Evolutionary conservation across 2,329 filamentous ascomycete genomes (phyloP).

Genomic region (Colletotrichum caudatum): DNA sequence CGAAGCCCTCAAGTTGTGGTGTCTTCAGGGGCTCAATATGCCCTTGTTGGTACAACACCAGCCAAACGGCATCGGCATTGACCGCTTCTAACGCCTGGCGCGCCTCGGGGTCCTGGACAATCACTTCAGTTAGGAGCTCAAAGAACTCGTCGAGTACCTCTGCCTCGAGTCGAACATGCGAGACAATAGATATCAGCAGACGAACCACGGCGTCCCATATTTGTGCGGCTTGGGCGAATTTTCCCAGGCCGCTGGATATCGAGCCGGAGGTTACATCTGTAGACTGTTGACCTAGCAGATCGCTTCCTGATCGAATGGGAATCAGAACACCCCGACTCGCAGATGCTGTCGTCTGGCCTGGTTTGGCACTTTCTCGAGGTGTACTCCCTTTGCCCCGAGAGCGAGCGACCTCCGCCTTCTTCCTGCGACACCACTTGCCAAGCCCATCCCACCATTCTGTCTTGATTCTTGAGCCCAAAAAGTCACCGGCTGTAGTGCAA

Average conservation of each 20-base stretch:
- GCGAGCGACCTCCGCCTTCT: slow-evolving; percentile 53
- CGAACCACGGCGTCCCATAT: slow-evolving; percentile 73
- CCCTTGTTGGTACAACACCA: slow-evolving; percentile 66
- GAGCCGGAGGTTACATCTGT: background rate
- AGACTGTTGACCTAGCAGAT: slow-evolving; percentile 43
- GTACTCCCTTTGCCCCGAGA: slow-evolving; percentile 13
- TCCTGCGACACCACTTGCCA: slow-evolving; percentile 60
- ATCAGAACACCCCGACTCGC: slow-evolving; percentile 44
- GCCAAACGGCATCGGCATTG: slow-evolving; percentile 84
- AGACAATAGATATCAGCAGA: slow-evolving; percentile 71
- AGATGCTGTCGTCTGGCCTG: background rate
- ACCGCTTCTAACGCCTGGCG: slow-evolving; percentile 69
- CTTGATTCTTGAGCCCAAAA: slow-evolving; percentile 81
- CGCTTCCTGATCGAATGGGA: slow-evolving; percentile 45
- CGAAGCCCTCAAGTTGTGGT: slow-evolving; percentile 58
- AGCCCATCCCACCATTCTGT: slow-evolving; percentile 75
- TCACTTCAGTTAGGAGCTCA: slow-evolving; percentile 67
- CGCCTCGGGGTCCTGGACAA: slow-evolving; percentile 61
- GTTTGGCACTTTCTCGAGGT: slow-evolving; percentile 3
- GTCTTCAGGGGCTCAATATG: slow-evolving; percentile 51
- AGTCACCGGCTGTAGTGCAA: slow-evolving; percentile 81
- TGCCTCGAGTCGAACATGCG: slow-evolving; percentile 73
- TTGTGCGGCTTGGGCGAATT: slow-evolving; percentile 71
- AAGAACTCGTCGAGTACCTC: slow-evolving; percentile 79
- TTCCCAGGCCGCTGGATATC: slow-evolving; percentile 59